phyloP scores from a whole-genome alignment of 148 eudicot genomes.

The Fagopyrum tataricum region DNA sequence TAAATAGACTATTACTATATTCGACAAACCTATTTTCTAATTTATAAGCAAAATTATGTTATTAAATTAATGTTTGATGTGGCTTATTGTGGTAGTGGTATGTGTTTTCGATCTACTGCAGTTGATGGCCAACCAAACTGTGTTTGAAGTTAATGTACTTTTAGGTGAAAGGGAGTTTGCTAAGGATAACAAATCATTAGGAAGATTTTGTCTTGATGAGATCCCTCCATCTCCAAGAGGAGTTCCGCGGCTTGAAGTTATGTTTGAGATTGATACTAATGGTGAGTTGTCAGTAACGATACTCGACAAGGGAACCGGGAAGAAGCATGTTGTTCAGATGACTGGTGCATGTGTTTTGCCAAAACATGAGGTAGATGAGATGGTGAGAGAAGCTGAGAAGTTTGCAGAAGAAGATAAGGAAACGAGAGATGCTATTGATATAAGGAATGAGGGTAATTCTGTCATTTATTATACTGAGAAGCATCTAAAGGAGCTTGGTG shows the following conservation, averaged over 20 bases:
- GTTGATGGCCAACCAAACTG: constrained; percentile 71
- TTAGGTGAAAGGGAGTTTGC: constrained; percentile 75
- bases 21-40: too few species aligned
- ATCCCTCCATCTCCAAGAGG: constrained; percentile 81
- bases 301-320: constrained; percentile 64
- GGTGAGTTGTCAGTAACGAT: constrained; percentile 66
- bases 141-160: constrained; percentile 60
- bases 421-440: constrained; percentile 67
- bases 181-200: constrained; percentile 57
- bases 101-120: too few species aligned
- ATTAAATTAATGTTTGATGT: too few species aligned
- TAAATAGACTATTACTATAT: too few species aligned
- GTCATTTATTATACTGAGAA: constrained; percentile 64
- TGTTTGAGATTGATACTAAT: constrained; percentile 64
- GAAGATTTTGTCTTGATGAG: constrained; percentile 60
- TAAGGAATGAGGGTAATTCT: constrained; percentile 71
- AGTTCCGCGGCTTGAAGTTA: constrained; percentile 66
- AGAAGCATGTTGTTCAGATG: constrained; percentile 65
- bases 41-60: too few species aligned
- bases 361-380: constrained; percentile 60
- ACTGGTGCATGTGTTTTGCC: constrained; percentile 74
- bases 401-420: constrained; percentile 70
- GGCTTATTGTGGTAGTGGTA: too few species aligned
- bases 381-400: constrained; percentile 70
- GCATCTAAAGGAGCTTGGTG: constrained; percentile 72